Conservation (phyloP, 805 yeast genomes). For the Candida endomychidarum region DNA sequence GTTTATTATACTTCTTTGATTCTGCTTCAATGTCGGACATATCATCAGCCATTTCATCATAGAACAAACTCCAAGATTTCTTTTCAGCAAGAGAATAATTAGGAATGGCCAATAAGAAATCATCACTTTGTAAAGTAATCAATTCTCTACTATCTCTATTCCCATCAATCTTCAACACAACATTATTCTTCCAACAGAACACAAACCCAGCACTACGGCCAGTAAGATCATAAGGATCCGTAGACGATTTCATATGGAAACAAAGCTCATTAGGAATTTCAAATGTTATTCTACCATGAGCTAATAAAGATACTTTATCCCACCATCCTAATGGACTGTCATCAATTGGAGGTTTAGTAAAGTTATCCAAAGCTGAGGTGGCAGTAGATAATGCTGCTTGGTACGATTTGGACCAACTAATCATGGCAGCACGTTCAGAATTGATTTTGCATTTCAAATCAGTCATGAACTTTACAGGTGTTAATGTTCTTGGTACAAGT, state of each 20-base stretch:
- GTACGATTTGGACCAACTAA: conserved; percentile 65
- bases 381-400: conserved; percentile 61
- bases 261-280: conserved; percentile 53
- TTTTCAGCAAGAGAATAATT: conserved; percentile 39
- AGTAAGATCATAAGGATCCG: conserved; percentile 55
- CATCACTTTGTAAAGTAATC: conserved; percentile 52
- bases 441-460: conserved; percentile 47
- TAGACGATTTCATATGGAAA: conserved; percentile 61
- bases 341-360: conserved; percentile 46
- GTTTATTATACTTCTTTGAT: conserved; percentile 35
- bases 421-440: conserved; percentile 48
- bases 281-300: conserved; percentile 55
- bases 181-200: conserved; percentile 62
- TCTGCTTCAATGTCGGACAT: conserved; percentile 26
- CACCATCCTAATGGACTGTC: conserved; percentile 49
- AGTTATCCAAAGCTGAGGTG: conserved; percentile 39
- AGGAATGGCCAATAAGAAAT: conserved; percentile 59
- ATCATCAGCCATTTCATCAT: conserved; percentile 22
- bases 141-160: conserved; percentile 49
- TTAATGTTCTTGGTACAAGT: conserved; percentile 59
- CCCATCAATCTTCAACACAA: conserved; percentile 50
- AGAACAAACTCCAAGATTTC: conserved; percentile 39
- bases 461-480: conserved; percentile 57
- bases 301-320: conserved; percentile 53
- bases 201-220: conserved; percentile 65